Evolutionary conservation across 805 yeast species (phyloP), one percentile per base, ranked within the genome.

Genomic region (Candida bentonensis): DNA sequence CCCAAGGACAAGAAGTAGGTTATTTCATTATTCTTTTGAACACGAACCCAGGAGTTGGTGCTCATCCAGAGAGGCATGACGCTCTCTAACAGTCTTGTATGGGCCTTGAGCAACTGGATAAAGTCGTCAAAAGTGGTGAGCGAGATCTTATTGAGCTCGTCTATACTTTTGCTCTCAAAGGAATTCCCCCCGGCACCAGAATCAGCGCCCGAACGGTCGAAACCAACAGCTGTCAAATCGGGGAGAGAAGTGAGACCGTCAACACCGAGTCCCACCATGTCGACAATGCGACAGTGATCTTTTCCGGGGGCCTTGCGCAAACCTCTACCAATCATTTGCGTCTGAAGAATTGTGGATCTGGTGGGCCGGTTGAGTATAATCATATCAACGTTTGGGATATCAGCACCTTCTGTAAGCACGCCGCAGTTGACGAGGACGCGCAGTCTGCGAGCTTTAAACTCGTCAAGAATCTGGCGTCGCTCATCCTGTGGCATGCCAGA

Each of bases 271-370:
- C 78, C 82, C n/a, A 78, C 83, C 60, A 86, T 75, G 57, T 87
- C 95, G 1, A 85, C 69, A 3, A 88, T 69, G 53, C 79, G 81
- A 54, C 96, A 86, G 47, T 67, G 64, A 2, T 67, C 59, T 55
- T 88, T 88, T 0, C 70, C 74, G 2, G 69, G 64, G 53, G 76
- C 77, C 13, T 74, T 51, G 28, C 97, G 63, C 34, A 88, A 62
- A 0, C 96, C 97, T 45, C 97, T 68, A 0, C 97, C 97, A 17
- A 88, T 71, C 95, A 88, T 88, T 57, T 88, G 97, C 15, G 78
- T 69, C 28, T 85, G 61, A 39, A 88, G 62, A 0, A 82, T 75
- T 25, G 76, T 63, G 0, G 96, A 87, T 46, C 70, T 70, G 0
- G 96, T 83, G 1, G 96, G 95, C 26, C 96, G 64, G 2, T 84